Conservation (phyloP, 1,284 basidiomycete species). For the Ceratobasidium sp. region DNA sequence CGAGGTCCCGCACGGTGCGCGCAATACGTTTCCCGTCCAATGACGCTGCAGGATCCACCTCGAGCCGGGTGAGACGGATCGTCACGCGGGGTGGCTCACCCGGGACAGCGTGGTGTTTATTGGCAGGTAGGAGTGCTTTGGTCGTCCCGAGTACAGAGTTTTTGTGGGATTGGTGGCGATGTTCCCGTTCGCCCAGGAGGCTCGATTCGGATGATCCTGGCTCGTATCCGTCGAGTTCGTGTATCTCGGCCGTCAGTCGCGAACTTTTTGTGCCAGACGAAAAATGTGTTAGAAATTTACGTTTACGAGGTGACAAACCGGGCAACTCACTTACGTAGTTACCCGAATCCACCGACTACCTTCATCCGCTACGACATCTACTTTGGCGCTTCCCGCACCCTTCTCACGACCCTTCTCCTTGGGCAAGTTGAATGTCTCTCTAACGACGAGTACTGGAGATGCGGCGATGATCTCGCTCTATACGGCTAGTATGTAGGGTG, state of each 20-base stretch:
- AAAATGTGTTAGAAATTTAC: slow-evolving; percentile 28
- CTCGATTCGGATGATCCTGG: slow-evolving; percentile 70
- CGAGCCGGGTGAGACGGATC: slow-evolving; percentile 75
- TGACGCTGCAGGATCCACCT: slow-evolving; percentile 55
- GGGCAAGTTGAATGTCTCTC: slow-evolving; percentile 60
- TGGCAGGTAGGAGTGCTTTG: slow-evolving; percentile 68
- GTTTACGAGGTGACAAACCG: neutral
- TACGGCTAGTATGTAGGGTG: slow-evolving; percentile 77
- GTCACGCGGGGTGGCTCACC: slow-evolving; percentile 60
- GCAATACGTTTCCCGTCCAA: slow-evolving; percentile 63
- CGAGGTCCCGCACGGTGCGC: slow-evolving; percentile 66
- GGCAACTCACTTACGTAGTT: slow-evolving; percentile 75
- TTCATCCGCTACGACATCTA: slow-evolving; percentile 80
- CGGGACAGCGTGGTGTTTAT: slow-evolving; percentile 60
- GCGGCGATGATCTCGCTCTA: slow-evolving; percentile 79
- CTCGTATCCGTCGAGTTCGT: slow-evolving; percentile 82
- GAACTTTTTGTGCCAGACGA: slow-evolving; percentile 73
- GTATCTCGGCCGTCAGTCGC: slow-evolving; percentile 78
- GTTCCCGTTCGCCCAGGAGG: slow-evolving; percentile 49
- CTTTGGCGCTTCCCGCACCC: slow-evolving; percentile 64
- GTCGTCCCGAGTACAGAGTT: slow-evolving; percentile 77
- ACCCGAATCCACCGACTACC: slow-evolving; percentile 81
- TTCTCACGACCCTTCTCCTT: slow-evolving; percentile 53
- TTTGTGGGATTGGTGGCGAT: slow-evolving; percentile 64
- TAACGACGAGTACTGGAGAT: slow-evolving; percentile 68